Evolutionary conservation across 306 rosid genomes (phyloP).

Genomic region (Datisca glomerata): DNA sequence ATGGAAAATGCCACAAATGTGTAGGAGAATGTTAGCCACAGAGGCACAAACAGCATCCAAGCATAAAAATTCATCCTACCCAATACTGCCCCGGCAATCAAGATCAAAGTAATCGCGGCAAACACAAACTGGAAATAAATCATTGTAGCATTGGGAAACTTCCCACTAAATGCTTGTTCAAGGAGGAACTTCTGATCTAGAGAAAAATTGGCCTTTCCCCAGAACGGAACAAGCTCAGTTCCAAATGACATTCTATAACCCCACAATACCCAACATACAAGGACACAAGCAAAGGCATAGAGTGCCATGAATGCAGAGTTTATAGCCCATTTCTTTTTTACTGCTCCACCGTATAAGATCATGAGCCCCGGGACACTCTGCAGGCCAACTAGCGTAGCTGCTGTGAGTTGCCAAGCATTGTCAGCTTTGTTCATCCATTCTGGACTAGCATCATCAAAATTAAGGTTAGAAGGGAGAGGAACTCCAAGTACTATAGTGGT

Average conservation of each 20-base stretch:
- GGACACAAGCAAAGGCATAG: conserved; percentile 32
- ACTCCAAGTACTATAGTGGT: not conserved
- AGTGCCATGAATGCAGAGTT: conserved; percentile 38
- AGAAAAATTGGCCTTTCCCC: conserved; percentile 24
- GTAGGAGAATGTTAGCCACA: conserved; percentile 32
- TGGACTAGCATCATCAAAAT: conserved; percentile 8
- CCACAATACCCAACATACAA: conserved; percentile 36
- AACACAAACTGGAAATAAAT: conserved; percentile 33
- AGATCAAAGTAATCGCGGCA: conserved; percentile 30
- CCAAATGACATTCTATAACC: conserved; percentile 32
- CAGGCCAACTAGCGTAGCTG: conserved; percentile 29
- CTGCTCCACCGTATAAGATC: conserved; percentile 29
- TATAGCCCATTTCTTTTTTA: conserved; percentile 42
- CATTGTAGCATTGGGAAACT: conserved; percentile 26
- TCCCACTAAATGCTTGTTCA: not conserved
- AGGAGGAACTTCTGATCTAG: conserved; percentile 13
- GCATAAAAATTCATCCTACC: conserved; percentile 41
- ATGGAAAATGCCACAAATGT: conserved; percentile 27
- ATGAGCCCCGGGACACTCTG: conserved; percentile 37
- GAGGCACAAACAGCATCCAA: conserved; percentile 37
- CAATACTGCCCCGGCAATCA: conserved; percentile 30
- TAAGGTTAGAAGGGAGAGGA: conserved; percentile 15
- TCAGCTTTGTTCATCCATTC: conserved; percentile 37
- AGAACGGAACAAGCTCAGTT: conserved; percentile 8
- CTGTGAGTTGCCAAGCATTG: conserved; percentile 40